Evolutionary conservation across 805 yeast species (phyloP).

Genomic region (Clavispora phyllophila): DNA sequence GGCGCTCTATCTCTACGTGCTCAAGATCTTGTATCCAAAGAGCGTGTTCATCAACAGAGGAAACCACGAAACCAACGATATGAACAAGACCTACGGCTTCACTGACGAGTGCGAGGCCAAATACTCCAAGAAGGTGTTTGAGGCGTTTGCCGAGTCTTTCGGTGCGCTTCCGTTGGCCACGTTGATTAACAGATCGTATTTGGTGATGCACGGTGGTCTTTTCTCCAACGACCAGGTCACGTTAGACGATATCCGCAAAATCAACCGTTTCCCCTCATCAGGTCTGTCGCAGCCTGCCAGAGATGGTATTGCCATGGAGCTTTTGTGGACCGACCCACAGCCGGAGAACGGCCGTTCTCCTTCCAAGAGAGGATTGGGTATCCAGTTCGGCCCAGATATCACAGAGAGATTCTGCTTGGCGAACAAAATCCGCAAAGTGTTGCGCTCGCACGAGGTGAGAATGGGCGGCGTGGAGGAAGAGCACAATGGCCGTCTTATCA

Average conservation of each 20-base stretch:
- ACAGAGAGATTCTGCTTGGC: constrained; percentile 70
- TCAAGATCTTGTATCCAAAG: constrained; percentile 72
- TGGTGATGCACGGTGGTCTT: constrained; percentile 94
- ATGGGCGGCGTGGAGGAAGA: constrained; percentile 86
- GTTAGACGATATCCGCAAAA: constrained; percentile 65
- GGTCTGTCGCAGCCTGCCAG: constrained; percentile 74
- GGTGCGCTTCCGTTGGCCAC: constrained; percentile 83
- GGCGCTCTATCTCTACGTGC: constrained; percentile 70
- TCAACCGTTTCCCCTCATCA: constrained; percentile 56
- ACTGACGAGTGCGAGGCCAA: constrained; percentile 93
- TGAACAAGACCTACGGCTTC: constrained; percentile 96
- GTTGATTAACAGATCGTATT: constrained; percentile 67
- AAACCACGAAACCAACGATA: constrained; percentile 92
- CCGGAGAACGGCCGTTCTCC: constrained; percentile 70
- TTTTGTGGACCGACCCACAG: constrained; percentile 97
- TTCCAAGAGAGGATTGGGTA: constrained; percentile 90
- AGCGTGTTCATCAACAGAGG: constrained; percentile 81
- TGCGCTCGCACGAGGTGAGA: constrained; percentile 94
- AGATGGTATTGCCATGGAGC: constrained; percentile 92
- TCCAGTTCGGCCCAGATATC: constrained; percentile 95
- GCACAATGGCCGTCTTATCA: constrained; percentile 79
- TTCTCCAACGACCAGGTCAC: constrained; percentile 72
- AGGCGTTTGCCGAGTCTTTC: constrained; percentile 81
- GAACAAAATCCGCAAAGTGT: constrained; percentile 71
- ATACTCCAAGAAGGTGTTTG: constrained; percentile 74